A percentile compares a stretch with the other conserved stretches of the same genome.
Conservation (phyloP, 2,329 filamentous ascomycete species). For the Alternaria sp. region DNA sequence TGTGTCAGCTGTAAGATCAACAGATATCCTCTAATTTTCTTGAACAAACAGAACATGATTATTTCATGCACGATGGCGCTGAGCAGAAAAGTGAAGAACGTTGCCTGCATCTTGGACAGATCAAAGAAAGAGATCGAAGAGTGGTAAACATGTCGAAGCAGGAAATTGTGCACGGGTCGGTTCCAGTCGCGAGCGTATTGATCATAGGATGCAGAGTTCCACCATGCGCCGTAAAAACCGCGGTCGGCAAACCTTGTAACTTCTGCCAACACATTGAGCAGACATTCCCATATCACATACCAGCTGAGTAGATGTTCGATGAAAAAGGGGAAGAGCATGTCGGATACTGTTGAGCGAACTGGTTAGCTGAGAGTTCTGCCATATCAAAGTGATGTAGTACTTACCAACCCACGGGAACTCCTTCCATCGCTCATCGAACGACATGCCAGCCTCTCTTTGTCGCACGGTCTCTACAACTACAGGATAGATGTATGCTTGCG, state of each 20-base stretch:
- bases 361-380: not conserved
- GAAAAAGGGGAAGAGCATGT: constrained; percentile 80
- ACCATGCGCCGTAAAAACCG: constrained; percentile 68
- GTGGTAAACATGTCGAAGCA: constrained; percentile 81
- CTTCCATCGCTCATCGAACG: constrained; percentile 67
- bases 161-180: constrained; percentile 78
- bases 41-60: constrained; percentile 82
- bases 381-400: not conserved
- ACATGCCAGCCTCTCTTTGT: constrained; percentile 72
- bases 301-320: constrained; percentile 79
- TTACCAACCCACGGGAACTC: constrained; percentile 73
- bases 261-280: constrained; percentile 77
- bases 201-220: constrained; percentile 69
- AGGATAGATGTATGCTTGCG: constrained; percentile 79
- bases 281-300: constrained; percentile 79
- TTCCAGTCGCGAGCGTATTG: constrained; percentile 86
- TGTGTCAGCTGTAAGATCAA: constrained; percentile 78
- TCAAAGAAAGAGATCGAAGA: constrained; percentile 76
- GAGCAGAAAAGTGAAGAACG: constrained; percentile 77
- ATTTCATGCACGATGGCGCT: constrained; percentile 77
- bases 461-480: constrained; percentile 71
- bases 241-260: constrained; percentile 79
- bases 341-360: constrained; percentile 58
- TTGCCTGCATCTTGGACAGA: constrained; percentile 74
- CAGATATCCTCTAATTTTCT: constrained; percentile 77